A percentile compares a stretch with the other conserved stretches of the same genome.
Evolutionary conservation across 148 eudicot species (phyloP).

Genomic region (Silene latifolia): DNA sequence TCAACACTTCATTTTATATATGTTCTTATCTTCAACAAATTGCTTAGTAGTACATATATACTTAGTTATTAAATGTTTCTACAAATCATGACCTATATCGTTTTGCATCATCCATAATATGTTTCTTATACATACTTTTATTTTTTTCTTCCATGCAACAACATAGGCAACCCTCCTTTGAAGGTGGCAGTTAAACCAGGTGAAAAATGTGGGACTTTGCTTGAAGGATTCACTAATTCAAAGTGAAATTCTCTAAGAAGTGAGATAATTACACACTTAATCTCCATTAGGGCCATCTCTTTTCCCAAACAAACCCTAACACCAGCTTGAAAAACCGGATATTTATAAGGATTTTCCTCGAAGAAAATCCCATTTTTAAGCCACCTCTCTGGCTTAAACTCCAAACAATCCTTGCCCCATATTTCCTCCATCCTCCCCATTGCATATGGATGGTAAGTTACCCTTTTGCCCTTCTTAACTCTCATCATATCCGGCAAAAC

Average conservation of each 20-base stretch:
- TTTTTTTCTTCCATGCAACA: conserved; percentile 19
- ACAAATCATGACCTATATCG: no score
- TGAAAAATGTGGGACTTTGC: conserved; percentile 37
- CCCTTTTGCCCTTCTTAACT: conserved; percentile 55
- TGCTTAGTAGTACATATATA: no score
- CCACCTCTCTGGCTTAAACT: conserved; percentile 80
- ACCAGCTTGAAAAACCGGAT: conserved; percentile 78
- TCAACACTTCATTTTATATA: no score
- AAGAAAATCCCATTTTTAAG: conserved; percentile 43
- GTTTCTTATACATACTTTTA: background rate
- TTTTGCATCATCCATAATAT: background rate
- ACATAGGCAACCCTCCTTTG: conserved; percentile 46
- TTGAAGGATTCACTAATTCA: conserved; percentile 19
- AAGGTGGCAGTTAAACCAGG: conserved; percentile 64
- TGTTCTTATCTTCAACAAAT: no score
- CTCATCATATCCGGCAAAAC: conserved; percentile 40
- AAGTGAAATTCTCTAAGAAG: conserved; percentile 40
- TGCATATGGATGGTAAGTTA: conserved; percentile 70
- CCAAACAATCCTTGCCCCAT: conserved; percentile 62
- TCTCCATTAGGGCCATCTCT: conserved; percentile 63
- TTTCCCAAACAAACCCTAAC: conserved; percentile 68
- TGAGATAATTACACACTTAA: conserved; percentile 46
- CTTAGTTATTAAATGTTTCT: no score
- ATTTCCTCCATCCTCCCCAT: conserved; percentile 71
- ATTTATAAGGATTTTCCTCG: conserved; percentile 45